Evolutionary conservation across 805 yeast species (phyloP), one percentile per base, ranked within the genome.

Genomic region (Blastobotrys robertii): DNA sequence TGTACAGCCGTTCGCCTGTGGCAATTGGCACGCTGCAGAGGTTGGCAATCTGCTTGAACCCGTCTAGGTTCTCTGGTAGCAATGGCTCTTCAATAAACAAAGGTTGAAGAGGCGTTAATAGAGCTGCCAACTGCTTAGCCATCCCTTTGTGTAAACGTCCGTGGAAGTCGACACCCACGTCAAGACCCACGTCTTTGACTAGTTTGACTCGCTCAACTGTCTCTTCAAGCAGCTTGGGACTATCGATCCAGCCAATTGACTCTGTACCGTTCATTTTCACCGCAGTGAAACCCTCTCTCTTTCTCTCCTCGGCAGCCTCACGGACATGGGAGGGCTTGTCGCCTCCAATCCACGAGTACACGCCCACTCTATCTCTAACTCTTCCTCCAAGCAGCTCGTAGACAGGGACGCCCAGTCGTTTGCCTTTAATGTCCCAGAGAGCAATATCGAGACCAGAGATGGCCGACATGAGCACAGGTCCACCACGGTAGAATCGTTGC

Each of bases 301-400:
- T 55, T 12, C 63, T 48, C 14, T 44, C 59, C 34, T 44, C 40
- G 38, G 63, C 63, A n/a, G 51, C 56, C 16, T 34, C 39, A 15
- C 38, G 47, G 16, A 58, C 63, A 41, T 56, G 54, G 19, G 52
- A 37, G 2, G 58, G 58, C 8, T 53, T 49, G 48, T 54, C 58
- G 13, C 63, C 63, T 8, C 63, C 63, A 44, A 58, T 58, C 63
- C 63, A 58, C 12, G 59, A 59, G 38, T 58, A 58, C 13, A 58
- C 63, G 9, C 43, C 43, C 16, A 58, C 50, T 28, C 48, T 42
- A 16, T 58, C 58, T 34, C 63, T 51, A 7, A 58, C 60, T 39
- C 48, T 53, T 14, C 63, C 63, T 28, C 63, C 63, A 6, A 58
- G 47, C 25, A 58, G 49, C 40, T 57, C 54, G 39, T 44, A 58